Evolutionary conservation across 129 eudicot genomes (phyloP), one percentile per base, ranked within the genome.

Genomic region (Lonicera japonica): DNA sequence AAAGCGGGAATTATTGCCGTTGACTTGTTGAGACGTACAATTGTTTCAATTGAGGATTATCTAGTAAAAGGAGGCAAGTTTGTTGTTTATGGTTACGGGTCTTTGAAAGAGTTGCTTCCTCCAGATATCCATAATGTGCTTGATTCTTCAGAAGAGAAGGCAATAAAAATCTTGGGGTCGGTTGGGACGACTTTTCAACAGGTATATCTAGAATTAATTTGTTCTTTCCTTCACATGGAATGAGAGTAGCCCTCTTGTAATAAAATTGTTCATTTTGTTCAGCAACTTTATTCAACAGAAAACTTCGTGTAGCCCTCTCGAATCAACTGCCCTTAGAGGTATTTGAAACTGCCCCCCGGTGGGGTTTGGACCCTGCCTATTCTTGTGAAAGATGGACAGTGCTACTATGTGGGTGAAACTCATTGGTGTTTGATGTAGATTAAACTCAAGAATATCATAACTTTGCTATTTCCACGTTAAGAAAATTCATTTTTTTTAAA

Each of bases 81-180:
- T 60, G 56, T 82, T 70, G 85, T 65, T 60, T 85, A 75, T 81
- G 85, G 71, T 58, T 92, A 92, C 74, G 81, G 75, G 38, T 80
- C 82, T 23, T 58, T 75, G 21, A 92, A 87, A 58, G 78, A 72
- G 60, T 61, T 61, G 62, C 95, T 92, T 66, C 98, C 98, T 47
- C 61, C 70, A 34, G 89, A 92, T 53, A 46, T 82, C 54, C 88
- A 66, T 55, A 79, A 79, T 55, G 67, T 72, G 16, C 70, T 92
- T 14, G 72, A 63, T 60, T 64, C 65, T 64, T 77, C 83, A 11
- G 95, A 92, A 77, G 87, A 68, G 63, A 77, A 19, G 46, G 65
- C 56, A 21, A 58, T 40, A 55, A 71, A 83, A 59, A 52, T 82
- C 45, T 66, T 75, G 54, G 78, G 71, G 53, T 96, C 98, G 1